phyloP scores from a whole-genome alignment of 2,329 filamentous ascomycete genomes.

The Aspergillus pseudonomiae region DNA sequence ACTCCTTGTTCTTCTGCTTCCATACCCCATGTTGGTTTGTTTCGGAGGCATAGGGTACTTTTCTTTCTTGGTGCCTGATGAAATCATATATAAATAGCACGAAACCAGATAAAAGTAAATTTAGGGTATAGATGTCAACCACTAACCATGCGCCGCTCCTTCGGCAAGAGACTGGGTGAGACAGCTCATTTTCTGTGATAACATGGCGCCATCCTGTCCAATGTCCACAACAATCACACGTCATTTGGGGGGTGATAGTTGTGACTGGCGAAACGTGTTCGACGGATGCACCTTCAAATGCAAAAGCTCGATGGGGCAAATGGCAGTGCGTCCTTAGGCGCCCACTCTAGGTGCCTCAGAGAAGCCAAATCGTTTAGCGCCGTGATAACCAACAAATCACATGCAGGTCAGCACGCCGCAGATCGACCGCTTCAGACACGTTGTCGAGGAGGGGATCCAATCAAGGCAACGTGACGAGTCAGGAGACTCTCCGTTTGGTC shows the following conservation, averaged over 20 bases:
- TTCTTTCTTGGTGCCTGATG: background rate
- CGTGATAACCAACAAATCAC: conserved; percentile 32
- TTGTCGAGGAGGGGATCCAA: conserved; percentile 16
- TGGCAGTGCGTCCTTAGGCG: conserved; percentile 27
- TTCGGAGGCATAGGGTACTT: too few relatives aligned
- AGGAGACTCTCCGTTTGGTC: background rate
- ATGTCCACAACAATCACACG: background rate
- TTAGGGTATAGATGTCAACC: conserved; percentile 2
- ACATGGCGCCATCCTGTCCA: background rate
- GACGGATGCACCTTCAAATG: background rate
- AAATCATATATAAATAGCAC: conserved; percentile 1
- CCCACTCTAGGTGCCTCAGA: conserved; percentile 14
- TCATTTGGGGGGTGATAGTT: background rate
- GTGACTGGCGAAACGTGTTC: conserved; percentile 11
- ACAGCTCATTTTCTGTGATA: background rate
- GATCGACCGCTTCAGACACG: conserved; percentile 22
- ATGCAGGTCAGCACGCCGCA: conserved; percentile 10
- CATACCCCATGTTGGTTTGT: background rate
- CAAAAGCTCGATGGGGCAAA: conserved; percentile 14
- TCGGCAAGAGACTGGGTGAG: background rate
- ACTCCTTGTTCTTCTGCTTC: background rate
- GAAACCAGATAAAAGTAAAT: background rate
- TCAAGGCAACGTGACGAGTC: conserved; percentile 7
- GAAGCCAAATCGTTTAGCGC: conserved; percentile 2
- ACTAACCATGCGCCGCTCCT: background rate